Conservation (phyloP, 768 basidiomycete species). For the Boletus sp. region DNA sequence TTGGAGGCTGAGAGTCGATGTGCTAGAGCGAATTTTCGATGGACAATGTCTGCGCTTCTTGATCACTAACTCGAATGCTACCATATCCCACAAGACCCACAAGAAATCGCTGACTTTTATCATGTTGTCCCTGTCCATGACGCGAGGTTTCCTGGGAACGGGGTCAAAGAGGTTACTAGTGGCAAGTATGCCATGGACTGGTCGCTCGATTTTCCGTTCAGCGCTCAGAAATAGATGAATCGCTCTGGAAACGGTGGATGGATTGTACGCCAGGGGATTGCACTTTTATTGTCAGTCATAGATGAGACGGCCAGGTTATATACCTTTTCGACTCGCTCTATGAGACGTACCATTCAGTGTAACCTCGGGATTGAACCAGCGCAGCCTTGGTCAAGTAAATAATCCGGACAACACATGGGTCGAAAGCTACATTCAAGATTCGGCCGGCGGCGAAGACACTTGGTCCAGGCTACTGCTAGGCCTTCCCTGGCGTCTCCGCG, state of each 20-base stretch:
- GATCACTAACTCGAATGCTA: neutral
- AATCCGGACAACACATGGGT: neutral
- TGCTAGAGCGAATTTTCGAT: neutral
- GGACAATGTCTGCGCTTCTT: neutral
- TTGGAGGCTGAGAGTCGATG: conserved; percentile 42
- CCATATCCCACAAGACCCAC: neutral
- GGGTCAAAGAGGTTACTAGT: neutral
- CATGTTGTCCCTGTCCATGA: neutral
- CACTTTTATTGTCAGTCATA: neutral
- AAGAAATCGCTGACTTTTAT: neutral
- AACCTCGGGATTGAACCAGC: neutral
- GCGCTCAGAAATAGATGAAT: neutral
- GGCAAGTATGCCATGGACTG: neutral
- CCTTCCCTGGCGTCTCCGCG: conserved; percentile 45
- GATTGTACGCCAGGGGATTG: neutral
- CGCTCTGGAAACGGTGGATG: neutral
- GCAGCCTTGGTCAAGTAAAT: neutral
- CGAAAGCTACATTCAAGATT: conserved; percentile 4
- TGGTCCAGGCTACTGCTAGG: conserved; percentile 30
- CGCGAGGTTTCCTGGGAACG: too few species aligned
- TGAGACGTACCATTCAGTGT: neutral
- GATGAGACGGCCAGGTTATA: neutral
- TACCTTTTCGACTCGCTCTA: neutral
- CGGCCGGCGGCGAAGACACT: conserved; percentile 16
- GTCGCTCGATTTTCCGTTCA: neutral